Conservation (phyloP, 2,329 filamentous ascomycete genomes). For the Aspergillus sergii region DNA sequence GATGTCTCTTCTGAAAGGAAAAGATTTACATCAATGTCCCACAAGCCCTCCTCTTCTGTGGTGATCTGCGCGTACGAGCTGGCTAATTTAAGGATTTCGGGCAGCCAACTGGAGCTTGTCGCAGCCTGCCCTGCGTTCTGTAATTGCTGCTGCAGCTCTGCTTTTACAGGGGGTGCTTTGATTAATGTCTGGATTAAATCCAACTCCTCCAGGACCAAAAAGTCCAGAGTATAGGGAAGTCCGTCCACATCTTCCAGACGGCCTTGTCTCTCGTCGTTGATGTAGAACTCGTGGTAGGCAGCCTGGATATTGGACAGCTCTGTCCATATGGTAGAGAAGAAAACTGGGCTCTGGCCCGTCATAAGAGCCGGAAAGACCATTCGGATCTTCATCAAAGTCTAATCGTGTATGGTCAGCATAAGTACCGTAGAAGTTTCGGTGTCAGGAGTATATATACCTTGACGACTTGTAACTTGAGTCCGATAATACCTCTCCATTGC, state of each 20-base stretch:
- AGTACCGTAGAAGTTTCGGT: background rate
- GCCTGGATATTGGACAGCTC: slow-evolving; percentile 75
- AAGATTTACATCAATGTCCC: slow-evolving; percentile 95
- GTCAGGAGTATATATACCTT: slow-evolving; percentile 55
- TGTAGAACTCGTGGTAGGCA: slow-evolving; percentile 80
- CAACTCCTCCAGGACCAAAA: slow-evolving; percentile 88
- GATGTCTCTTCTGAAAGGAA: slow-evolving; percentile 95
- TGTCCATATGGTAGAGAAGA: slow-evolving; percentile 88
- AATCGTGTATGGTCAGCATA: slow-evolving; percentile 17
- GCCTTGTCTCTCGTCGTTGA: slow-evolving; percentile 81
- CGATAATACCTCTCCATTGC: slow-evolving; percentile 77
- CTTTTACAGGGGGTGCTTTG: slow-evolving; percentile 82
- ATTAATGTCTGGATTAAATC: slow-evolving; percentile 93
- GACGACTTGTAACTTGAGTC: slow-evolving; percentile 90
- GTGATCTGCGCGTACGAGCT: slow-evolving; percentile 87
- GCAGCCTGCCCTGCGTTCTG: slow-evolving; percentile 60
- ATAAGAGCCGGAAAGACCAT: slow-evolving; percentile 80
- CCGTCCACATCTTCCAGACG: slow-evolving; percentile 86
- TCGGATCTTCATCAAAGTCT: slow-evolving; percentile 87
- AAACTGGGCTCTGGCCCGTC: slow-evolving; percentile 75
- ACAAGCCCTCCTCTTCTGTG: slow-evolving; percentile 88
- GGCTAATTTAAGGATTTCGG: slow-evolving; percentile 83
- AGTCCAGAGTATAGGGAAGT: slow-evolving; percentile 92
- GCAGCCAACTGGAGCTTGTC: slow-evolving; percentile 74
- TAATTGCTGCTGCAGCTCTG: slow-evolving; percentile 82